These are phyloP conservation scores for Paecilomyces variotii DNA, from an alignment of 2,329 filamentous ascomycete species.

Conservation along the genomic window DNA sequence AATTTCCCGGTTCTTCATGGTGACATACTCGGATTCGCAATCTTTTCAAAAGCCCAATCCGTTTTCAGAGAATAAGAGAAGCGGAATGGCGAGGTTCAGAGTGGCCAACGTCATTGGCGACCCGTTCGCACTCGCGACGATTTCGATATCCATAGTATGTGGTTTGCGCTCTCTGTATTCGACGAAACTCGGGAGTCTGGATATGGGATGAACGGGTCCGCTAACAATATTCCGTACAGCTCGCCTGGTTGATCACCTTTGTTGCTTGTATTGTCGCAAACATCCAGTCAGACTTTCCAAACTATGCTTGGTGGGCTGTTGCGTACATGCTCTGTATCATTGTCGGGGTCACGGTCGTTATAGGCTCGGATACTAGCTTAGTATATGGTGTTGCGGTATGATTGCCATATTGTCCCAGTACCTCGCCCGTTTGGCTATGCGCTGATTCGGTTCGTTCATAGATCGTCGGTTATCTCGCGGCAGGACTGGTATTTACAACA, in stretches of 20 bases:
- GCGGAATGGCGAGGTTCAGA: slow-evolving; percentile 52
- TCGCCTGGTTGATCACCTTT: slow-evolving; percentile 92
- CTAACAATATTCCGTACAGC: slow-evolving; percentile 44
- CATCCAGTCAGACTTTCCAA: slow-evolving; percentile 56
- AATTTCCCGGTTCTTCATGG: slow-evolving; percentile 12
- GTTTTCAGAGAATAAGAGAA: slow-evolving; percentile 9
- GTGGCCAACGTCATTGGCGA: slow-evolving; percentile 89
- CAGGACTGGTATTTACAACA: slow-evolving; percentile 75
- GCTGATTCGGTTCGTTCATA: slow-evolving; percentile 30
- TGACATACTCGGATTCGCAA: slow-evolving; percentile 14
- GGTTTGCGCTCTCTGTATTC: background rate
- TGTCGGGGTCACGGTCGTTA: slow-evolving; percentile 67
- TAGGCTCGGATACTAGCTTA: slow-evolving; percentile 74
- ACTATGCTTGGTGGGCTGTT: slow-evolving; percentile 87
- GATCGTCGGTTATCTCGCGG: slow-evolving; percentile 77
- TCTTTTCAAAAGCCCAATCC: slow-evolving; percentile 14
- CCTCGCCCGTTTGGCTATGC: background rate
- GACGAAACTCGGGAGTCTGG: no score
- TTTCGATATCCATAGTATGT: slow-evolving; percentile 84
- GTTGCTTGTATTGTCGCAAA: slow-evolving; percentile 72
- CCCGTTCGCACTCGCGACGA: slow-evolving; percentile 88
- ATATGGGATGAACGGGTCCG: slow-evolving; percentile 1
- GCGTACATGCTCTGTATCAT: slow-evolving; percentile 82
- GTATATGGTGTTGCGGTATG: slow-evolving; percentile 81
- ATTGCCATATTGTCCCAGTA: slow-evolving; percentile 3